Evolutionary conservation across 768 basidiomycete species (phyloP).

Genomic region (Suillus brevipes): DNA sequence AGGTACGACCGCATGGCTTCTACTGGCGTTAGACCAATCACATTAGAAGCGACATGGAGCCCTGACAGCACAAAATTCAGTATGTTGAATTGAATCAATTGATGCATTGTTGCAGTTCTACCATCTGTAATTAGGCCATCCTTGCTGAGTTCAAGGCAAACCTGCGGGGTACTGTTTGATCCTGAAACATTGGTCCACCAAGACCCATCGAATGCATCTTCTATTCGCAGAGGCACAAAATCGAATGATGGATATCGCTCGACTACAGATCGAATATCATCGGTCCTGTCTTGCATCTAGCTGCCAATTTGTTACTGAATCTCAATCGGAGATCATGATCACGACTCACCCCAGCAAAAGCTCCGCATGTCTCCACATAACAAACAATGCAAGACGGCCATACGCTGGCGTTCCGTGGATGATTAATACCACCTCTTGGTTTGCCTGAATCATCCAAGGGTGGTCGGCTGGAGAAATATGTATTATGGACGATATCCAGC

Average conservation of each 20-base stretch:
- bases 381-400: slow-evolving; percentile 66
- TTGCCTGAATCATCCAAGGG: slow-evolving; percentile 31
- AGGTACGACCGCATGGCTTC: slow-evolving; percentile 52
- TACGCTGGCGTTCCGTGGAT: slow-evolving; percentile 60
- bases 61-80: slow-evolving; percentile 20
- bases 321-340: background rate
- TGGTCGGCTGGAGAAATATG: slow-evolving; percentile 46
- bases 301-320: slow-evolving; percentile 13
- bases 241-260: slow-evolving; percentile 51
- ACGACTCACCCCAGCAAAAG: slow-evolving; percentile 57
- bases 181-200: slow-evolving; percentile 64
- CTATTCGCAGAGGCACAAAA: slow-evolving; percentile 63
- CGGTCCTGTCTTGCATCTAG: slow-evolving; percentile 56
- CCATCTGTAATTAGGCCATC: slow-evolving; percentile 48
- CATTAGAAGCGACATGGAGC: slow-evolving; percentile 19
- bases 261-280: slow-evolving; percentile 50
- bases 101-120: slow-evolving; percentile 7
- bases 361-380: slow-evolving; percentile 69
- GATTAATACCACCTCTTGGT: slow-evolving; percentile 56
- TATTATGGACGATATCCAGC: slow-evolving; percentile 63
- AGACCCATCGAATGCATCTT: slow-evolving; percentile 67
- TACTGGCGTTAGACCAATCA: slow-evolving; percentile 18
- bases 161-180: slow-evolving; percentile 18
- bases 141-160: slow-evolving; percentile 50
- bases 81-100: background rate